phyloP scores from a whole-genome alignment of 352 stramenopile genomes.

The Globisporangium canariense region DNA sequence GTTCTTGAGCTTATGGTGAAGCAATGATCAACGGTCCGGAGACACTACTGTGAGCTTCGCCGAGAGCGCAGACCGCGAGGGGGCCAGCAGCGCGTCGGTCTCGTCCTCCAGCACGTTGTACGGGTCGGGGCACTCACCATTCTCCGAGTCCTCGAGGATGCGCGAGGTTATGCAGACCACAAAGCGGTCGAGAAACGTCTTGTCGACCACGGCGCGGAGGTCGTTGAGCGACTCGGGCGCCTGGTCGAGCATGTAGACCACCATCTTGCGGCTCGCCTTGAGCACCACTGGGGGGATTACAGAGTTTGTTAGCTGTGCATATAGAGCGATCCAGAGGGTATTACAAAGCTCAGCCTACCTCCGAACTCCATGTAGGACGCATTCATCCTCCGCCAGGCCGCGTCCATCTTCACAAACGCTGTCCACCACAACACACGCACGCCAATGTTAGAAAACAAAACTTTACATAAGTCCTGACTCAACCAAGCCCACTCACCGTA shows the following conservation, averaged over 20 bases:
- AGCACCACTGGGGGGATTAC: conserved; percentile 51
- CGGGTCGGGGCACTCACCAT: conserved; percentile 69
- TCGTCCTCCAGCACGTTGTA: conserved; percentile 62
- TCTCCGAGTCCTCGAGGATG: conserved; percentile 65
- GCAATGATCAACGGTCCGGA: not conserved
- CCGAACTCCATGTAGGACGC: conserved; percentile 86
- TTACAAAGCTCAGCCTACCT: conserved; percentile 26
- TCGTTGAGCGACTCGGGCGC: conserved; percentile 50
- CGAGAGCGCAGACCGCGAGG: conserved; percentile 19
- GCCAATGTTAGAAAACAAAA: not conserved
- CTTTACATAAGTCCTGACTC: too few species aligned
- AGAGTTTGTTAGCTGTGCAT: not conserved
- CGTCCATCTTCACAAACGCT: conserved; percentile 85
- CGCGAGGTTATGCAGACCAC: conserved; percentile 42
- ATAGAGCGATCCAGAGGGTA: not conserved
- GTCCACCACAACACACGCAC: not conserved
- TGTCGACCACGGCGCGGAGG: conserved; percentile 46
- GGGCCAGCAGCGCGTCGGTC: conserved; percentile 36
- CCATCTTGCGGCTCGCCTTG: conserved; percentile 60
- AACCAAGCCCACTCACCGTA: conserved; percentile 25
- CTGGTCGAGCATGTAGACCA: conserved; percentile 56
- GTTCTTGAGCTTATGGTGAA: not conserved
- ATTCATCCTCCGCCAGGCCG: conserved; percentile 73
- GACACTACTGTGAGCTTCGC: conserved; percentile 1
- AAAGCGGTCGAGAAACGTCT: conserved; percentile 71